Percentiles rank a stretch among this genome's conserved stretches.
phyloP scores from a whole-genome alignment of 106 monocot genomes.

The Vanilla planifolia region DNA sequence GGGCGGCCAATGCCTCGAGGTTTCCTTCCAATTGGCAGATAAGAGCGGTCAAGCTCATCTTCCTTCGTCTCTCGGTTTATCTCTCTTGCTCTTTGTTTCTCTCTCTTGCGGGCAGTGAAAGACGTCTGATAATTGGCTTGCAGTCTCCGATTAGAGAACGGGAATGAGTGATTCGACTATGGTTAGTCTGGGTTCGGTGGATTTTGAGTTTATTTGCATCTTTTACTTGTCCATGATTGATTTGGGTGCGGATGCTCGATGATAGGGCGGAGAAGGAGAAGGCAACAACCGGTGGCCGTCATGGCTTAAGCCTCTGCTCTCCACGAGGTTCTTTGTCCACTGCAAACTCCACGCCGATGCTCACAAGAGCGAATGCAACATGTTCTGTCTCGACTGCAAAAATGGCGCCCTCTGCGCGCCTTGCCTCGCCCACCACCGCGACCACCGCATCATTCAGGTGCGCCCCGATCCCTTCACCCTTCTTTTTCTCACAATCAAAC shows the following conservation, averaged over 20 bases:
- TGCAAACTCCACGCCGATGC: conserved; percentile 77
- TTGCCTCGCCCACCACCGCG: conserved; percentile 62
- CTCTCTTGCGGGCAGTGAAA: not conserved
- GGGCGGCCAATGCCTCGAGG: no score
- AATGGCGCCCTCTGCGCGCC: conserved; percentile 71
- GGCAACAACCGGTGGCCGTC: conserved; percentile 51
- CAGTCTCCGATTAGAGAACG: not conserved
- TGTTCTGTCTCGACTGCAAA: conserved; percentile 88
- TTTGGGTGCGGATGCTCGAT: not conserved
- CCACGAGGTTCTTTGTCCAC: conserved; percentile 68
- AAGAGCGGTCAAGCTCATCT: no score
- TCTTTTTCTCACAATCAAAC: no score
- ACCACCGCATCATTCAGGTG: conserved; percentile 86
- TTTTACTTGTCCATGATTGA: not conserved
- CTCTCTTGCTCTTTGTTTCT: not conserved
- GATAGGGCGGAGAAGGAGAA: conserved; percentile 3
- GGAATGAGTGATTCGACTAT: not conserved
- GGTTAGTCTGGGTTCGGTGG: conserved; percentile 29
- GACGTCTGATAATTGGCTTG: no score
- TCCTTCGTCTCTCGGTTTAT: not conserved
- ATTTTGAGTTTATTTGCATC: not conserved
- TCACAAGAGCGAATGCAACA: conserved; percentile 92
- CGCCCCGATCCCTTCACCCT: no score
- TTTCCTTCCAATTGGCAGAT: no score
- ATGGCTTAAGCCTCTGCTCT: conserved; percentile 71